Evolutionary conservation across 768 basidiomycete species (phyloP).

Genomic region (Lactarius quietus): DNA sequence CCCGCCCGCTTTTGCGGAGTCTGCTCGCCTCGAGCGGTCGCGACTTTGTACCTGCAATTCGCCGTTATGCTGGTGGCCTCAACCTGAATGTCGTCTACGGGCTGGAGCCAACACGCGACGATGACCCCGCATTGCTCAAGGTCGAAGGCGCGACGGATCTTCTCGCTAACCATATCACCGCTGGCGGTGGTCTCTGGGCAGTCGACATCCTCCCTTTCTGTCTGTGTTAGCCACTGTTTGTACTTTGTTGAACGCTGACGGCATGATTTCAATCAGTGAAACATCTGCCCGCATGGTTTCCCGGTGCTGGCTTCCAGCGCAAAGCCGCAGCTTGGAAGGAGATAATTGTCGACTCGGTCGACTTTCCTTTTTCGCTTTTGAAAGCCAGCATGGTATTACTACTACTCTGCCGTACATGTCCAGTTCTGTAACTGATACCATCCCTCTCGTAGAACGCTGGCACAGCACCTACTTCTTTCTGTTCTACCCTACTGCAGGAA

Average conservation of each 20-base stretch:
- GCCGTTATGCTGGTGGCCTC: conserved; percentile 25
- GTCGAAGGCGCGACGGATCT: conserved; percentile 42
- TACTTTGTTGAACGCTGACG: neutral
- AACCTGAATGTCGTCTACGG: conserved; percentile 54
- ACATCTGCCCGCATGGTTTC: conserved; percentile 60
- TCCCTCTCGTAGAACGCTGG: conserved; percentile 34
- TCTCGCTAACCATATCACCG: conserved; percentile 43
- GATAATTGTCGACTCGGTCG: conserved; percentile 60
- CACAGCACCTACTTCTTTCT: conserved; percentile 39
- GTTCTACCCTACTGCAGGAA: conserved; percentile 54
- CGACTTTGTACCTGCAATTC: conserved; percentile 22
- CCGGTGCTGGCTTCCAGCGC: conserved; percentile 61
- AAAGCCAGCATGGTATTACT: conserved; percentile 51
- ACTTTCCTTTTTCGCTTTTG: conserved; percentile 57
- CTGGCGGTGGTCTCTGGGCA: conserved; percentile 43
- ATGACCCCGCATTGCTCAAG: conserved; percentile 41
- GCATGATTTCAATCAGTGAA: conserved; percentile 35
- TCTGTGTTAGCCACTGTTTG: conserved; percentile 30
- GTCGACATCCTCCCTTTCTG: conserved; percentile 39
- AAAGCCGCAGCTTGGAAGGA: conserved; percentile 61
- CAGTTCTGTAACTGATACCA: conserved; percentile 32
- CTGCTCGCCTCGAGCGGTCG: conserved; percentile 18
- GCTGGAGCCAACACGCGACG: conserved; percentile 41
- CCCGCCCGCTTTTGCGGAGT: conserved; percentile 22
- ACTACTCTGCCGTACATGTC: conserved; percentile 36